Evolutionary conservation across 164 flowering plant genomes (phyloP).

Genomic region (Berberis thunbergii): DNA sequence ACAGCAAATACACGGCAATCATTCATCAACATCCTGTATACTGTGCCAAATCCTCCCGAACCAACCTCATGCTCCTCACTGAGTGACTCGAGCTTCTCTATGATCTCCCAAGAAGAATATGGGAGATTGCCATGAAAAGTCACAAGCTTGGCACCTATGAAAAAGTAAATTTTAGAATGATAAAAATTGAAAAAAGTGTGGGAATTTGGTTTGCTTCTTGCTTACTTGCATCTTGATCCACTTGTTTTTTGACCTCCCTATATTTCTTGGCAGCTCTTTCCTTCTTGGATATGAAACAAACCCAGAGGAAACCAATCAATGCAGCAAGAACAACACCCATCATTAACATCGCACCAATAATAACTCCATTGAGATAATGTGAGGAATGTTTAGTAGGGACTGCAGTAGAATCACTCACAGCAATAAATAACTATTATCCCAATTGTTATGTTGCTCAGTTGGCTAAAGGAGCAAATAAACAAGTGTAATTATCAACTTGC

Average conservation of each 20-base stretch:
- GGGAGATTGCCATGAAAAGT: conserved; percentile 97
- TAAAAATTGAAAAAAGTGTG: background rate
- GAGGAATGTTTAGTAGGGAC: conserved; percentile 52
- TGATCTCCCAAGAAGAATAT: conserved; percentile 73
- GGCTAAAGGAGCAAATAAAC: background rate
- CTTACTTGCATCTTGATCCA: conserved; percentile 48
- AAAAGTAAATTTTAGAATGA: conserved; percentile 4
- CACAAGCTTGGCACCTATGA: conserved; percentile 67
- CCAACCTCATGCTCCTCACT: conserved; percentile 86
- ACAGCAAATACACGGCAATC: conserved; percentile 88
- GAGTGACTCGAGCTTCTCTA: conserved; percentile 81
- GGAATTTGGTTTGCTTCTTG: conserved; percentile 10
- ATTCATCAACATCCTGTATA: conserved; percentile 90
- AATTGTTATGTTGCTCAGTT: background rate
- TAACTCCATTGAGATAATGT: conserved; percentile 54
- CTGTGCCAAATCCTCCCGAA: conserved; percentile 95
- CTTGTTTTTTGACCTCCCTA: conserved; percentile 77
- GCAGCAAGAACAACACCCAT: conserved; percentile 46
- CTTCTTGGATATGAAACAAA: conserved; percentile 58
- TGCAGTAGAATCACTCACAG: conserved; percentile 18
- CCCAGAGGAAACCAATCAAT: conserved; percentile 63
- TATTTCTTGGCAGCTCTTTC: conserved; percentile 67
- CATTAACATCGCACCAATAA: conserved; percentile 73
- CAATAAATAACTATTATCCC: background rate
- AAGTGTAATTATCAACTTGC: conserved; percentile 22